Base-by-base conservation (phyloP, 768 basidiomycete species). In the Tulasnella sp. region DNA sequence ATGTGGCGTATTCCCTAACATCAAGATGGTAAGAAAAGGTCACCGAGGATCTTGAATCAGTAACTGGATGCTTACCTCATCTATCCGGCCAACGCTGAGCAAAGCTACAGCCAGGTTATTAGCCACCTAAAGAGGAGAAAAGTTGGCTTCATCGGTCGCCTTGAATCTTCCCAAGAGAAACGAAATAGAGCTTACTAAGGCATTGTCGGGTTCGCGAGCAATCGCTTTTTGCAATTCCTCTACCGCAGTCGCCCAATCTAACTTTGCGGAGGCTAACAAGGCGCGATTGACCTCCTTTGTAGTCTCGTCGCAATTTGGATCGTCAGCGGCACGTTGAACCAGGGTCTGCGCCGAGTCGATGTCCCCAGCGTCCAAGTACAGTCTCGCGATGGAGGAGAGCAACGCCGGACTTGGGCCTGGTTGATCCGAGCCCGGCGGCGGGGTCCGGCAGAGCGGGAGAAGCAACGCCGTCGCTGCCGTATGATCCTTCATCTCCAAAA, bases 401-500 rank as follows among this genome's bases (percentile, higher is more conserved):
- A 96, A 86, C 28, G 89, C 88, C 18, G 91, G 88, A 12, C 90
- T 90, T 0, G 89, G 85, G 4, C 83, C 81, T 28, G 84, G 85
- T 8, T 80, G 80, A 0, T 78, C 77, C 60, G 60, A 64, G 60
- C 60, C 60, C 2, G 77, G 86, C 84, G 69, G 41, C 48, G 64
- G 37, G 9, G 82, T 81, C 46, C 42, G 84, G 83, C 91, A 93
- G 22, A 96, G 89, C 5, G 93, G 93, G 81, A 90, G 89, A 37
- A 96, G 90, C 24, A 95, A 86, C 77, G 87, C 89, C 9, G 91
- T 87, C 0, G 94, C 94, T 5, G 93, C 92, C 69, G 89, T 86
- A 82, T 88, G 92, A 83, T 96, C 94, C 93, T 94, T 94, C 92
- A 95, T 94, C 86, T 96, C 95, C 77, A 94, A 87, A 84, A 96